These are phyloP conservation scores for Alternaria alternata DNA, from an alignment of 2,329 filamentous ascomycete species.

Conservation along the genomic window DNA sequence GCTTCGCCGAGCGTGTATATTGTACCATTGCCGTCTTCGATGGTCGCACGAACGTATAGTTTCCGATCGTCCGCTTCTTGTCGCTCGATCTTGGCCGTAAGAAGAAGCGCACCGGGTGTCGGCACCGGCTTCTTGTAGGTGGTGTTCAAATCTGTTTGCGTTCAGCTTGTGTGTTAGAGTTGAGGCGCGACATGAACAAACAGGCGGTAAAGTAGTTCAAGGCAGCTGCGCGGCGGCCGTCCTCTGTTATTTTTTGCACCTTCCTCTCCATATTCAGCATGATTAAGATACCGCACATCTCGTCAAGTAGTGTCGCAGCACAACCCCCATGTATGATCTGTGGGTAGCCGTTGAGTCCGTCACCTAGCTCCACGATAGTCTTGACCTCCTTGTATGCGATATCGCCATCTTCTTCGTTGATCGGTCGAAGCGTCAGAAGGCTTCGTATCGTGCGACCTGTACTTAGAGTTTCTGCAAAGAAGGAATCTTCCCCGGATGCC, in stretches of 20 bases:
- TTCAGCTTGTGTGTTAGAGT: slow-evolving; percentile 18
- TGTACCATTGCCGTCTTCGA: slow-evolving; percentile 60
- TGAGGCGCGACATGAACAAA: slow-evolving; percentile 23
- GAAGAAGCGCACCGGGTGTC: slow-evolving; percentile 60
- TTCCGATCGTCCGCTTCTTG: slow-evolving; percentile 65
- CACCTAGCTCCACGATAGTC: slow-evolving; percentile 57
- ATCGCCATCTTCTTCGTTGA: slow-evolving; percentile 24
- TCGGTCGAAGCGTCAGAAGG: slow-evolving; percentile 35
- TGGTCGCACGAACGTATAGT: slow-evolving; percentile 57
- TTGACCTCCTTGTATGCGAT: slow-evolving; percentile 47
- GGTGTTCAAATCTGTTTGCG: slow-evolving; percentile 60
- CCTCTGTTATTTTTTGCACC: slow-evolving; percentile 13
- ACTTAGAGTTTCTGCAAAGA: slow-evolving; percentile 63
- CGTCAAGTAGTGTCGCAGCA: slow-evolving; percentile 66
- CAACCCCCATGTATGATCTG: slow-evolving; percentile 66
- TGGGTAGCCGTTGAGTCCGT: slow-evolving; percentile 63
- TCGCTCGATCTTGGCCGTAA: slow-evolving; percentile 55
- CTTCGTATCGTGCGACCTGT: slow-evolving; percentile 58
- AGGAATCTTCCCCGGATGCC: slow-evolving; percentile 57
- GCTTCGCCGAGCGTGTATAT: slow-evolving; percentile 62
- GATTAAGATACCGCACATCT: slow-evolving; percentile 62
- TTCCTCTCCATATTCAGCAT: slow-evolving; percentile 51
- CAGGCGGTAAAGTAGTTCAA: slow-evolving; percentile 46
- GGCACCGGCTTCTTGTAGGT: slow-evolving; percentile 62
- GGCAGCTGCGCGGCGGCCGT: slow-evolving; percentile 8